These are phyloP conservation scores for Rosa chinensis DNA, from an alignment of 306 rosid genomes.

Conservation along the genomic window DNA sequence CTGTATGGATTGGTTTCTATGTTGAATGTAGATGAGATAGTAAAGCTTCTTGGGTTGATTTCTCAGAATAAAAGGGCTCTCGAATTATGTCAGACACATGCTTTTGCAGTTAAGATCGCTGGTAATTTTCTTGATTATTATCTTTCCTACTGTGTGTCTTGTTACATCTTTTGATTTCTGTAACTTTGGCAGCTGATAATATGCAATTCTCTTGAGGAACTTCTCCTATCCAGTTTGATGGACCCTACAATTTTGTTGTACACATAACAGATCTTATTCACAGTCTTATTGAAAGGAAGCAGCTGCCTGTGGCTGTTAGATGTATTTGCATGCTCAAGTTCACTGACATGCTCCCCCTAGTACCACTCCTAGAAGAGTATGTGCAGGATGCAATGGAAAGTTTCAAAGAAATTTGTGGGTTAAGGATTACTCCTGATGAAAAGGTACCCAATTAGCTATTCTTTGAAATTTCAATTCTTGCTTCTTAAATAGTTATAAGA, in stretches of 20 bases:
- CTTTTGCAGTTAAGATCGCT: conserved; percentile 17
- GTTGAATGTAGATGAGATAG: conserved; percentile 43
- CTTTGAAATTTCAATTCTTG: background rate
- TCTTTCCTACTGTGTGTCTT: background rate
- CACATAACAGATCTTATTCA: conserved; percentile 41
- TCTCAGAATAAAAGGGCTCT: conserved; percentile 41
- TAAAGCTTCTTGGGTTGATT: conserved; percentile 36
- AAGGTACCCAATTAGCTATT: conserved; percentile 23
- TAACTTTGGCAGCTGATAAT: background rate
- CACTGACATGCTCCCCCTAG: conserved; percentile 37
- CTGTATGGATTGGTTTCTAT: conserved; percentile 36
- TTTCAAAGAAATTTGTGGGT: background rate
- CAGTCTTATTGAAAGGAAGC: conserved; percentile 37
- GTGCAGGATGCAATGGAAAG: conserved; percentile 6
- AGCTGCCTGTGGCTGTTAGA: conserved; percentile 47
- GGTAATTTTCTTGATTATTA: conserved; percentile 33
- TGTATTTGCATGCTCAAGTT: conserved; percentile 48
- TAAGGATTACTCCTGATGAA: background rate
- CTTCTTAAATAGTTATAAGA: background rate
- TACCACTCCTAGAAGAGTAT: conserved; percentile 29
- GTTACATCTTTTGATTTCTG: background rate
- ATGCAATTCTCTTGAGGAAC: background rate
- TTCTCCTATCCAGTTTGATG: background rate
- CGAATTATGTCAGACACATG: conserved; percentile 32
- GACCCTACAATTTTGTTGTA: background rate